Percentiles rank a stretch among this genome's conserved stretches.
Evolutionary conservation across 768 basidiomycete genomes (phyloP).

Genomic region (Boletellus ananas): DNA sequence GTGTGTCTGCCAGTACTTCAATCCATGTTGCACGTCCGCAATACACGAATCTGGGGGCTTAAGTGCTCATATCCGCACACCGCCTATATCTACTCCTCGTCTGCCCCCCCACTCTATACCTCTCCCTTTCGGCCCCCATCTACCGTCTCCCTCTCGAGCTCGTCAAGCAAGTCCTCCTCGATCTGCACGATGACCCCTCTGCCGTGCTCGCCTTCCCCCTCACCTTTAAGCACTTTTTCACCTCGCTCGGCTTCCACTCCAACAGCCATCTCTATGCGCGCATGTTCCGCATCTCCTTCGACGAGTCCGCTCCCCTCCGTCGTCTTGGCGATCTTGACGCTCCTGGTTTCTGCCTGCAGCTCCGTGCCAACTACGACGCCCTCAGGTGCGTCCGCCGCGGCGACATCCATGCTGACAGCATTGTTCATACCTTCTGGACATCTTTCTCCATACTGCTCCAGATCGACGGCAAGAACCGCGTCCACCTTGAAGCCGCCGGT

Average conservation of each 20-base stretch:
- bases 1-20: too few relatives aligned
- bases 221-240: slow-evolving; percentile 39
- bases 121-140: slow-evolving; percentile 21
- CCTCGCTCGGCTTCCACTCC: slow-evolving; percentile 26
- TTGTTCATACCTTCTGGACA: slow-evolving; percentile 39
- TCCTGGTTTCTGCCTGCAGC: slow-evolving; percentile 36
- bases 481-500: slow-evolving; percentile 51
- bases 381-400: slow-evolving; percentile 30
- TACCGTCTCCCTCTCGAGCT: slow-evolving; percentile 39
- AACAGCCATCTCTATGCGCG: slow-evolving; percentile 44
- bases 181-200: slow-evolving; percentile 33
- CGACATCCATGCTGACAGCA: slow-evolving; percentile 31
- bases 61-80: too few relatives aligned
- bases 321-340: slow-evolving; percentile 45
- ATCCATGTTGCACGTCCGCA: too few relatives aligned
- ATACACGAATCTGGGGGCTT: too few relatives aligned
- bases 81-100: slow-evolving; percentile 9
- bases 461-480: slow-evolving; percentile 63
- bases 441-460: slow-evolving; percentile 58
- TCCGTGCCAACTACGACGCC: slow-evolving; percentile 34
- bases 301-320: slow-evolving; percentile 46
- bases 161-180: slow-evolving; percentile 50
- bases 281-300: slow-evolving; percentile 58
- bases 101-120: slow-evolving; percentile 7
- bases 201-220: slow-evolving; percentile 47